These are phyloP conservation scores for Aureobasidium sp. DNA, from an alignment of 2,329 filamentous ascomycete species.

Conservation along the genomic window DNA sequence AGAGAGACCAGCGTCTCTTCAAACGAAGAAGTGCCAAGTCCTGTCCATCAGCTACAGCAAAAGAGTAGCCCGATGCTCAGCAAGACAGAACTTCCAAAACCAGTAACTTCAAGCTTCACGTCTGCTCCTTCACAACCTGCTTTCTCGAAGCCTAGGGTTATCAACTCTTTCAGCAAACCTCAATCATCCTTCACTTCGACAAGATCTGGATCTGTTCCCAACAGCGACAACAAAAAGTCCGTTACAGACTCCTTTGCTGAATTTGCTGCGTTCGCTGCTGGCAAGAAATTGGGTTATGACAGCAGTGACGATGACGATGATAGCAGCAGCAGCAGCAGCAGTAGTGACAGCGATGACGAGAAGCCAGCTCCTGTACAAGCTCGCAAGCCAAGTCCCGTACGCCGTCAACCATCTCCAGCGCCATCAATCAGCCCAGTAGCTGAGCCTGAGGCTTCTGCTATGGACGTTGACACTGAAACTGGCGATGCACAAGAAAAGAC, in stretches of 20 bases:
- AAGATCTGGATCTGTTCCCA: background rate
- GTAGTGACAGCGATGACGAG: slow-evolving; percentile 7
- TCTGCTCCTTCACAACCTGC: background rate
- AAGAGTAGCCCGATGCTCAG: background rate
- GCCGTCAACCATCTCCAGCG: background rate
- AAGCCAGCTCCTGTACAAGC: background rate
- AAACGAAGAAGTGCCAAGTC: background rate
- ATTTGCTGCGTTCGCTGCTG: background rate
- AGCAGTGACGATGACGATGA: slow-evolving; percentile 1
- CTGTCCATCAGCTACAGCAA: background rate
- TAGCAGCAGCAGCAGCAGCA: background rate
- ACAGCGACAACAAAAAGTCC: background rate
- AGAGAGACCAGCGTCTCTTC: slow-evolving; percentile 4
- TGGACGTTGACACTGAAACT: background rate
- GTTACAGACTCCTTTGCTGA: background rate
- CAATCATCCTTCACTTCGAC: background rate
- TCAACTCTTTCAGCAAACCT: background rate
- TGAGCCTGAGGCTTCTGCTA: background rate
- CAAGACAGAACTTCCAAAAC: background rate
- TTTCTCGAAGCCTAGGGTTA: background rate
- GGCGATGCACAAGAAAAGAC: background rate
- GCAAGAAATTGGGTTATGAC: slow-evolving; percentile 1
- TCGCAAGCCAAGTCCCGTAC: background rate
- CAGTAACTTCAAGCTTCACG: background rate
- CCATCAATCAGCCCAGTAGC: background rate